Base-by-base conservation (phyloP, 129 eudicot species). In the Arctium lappa region DNA sequence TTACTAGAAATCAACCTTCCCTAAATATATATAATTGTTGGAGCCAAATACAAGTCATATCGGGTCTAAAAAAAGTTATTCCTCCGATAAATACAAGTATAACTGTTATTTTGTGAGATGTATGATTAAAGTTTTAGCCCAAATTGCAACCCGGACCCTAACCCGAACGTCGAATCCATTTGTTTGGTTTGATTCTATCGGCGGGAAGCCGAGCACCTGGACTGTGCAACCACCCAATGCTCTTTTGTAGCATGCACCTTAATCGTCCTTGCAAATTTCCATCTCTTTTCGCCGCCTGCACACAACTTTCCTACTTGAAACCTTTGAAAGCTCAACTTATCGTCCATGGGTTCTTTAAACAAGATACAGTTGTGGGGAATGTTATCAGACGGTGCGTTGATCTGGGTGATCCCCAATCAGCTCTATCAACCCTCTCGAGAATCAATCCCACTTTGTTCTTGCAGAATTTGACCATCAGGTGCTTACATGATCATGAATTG, bases 351-450 rank as follows among this genome's bases (percentile, higher is more conserved):
- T 15, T 53, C 53, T 77, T 88, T 27, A 33, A 74, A 18, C 75
- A 79, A n/a, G 34, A 79, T 37, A 50, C 78, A 30, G 36, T 84
- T 0, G 56, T 86, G 66, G 77, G 10, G 27, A 46, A 80, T 2
- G 86, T 88, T 76, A 75, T 86, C 40, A 73, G 69, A 31, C 88
- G 71, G 9, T 90, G 91, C 71, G 84, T 85, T 44, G 78, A 88
- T 80, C 86, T 90, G 87, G 91, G 94, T 84, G 73, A 72, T 46
- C 85, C 90, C 0, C 76, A 86, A 5, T 81, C 86, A 74, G 94
- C 91, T 29, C 80, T 86, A 2, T 80, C 81, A 1, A 68, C 89
- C 6, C 86, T 86, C 81, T 11, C 16, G 8, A 29, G 30, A n/a
- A 38, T 82, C 6, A 88, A 76, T 7, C 90, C 90, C 31, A 90